phyloP scores from a whole-genome alignment of 176 grass and related monocot species.

The Chloris gayana region DNA sequence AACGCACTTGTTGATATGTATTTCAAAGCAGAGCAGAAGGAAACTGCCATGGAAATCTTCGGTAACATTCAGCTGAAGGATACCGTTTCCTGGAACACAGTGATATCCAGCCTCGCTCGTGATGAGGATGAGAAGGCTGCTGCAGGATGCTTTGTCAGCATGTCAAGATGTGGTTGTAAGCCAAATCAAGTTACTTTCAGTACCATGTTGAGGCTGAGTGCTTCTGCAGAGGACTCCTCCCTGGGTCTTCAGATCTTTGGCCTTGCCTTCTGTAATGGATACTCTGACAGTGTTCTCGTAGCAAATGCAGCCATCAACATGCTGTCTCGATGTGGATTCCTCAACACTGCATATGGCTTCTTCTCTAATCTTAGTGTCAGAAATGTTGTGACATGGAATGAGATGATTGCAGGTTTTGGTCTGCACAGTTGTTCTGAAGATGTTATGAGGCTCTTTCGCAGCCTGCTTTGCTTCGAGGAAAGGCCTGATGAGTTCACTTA shows the following conservation, averaged over 20 bases:
- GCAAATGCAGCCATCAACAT: slow-evolving; percentile 61
- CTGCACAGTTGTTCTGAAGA: slow-evolving; percentile 29
- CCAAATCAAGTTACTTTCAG: slow-evolving; percentile 56
- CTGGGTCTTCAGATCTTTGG: slow-evolving; percentile 57
- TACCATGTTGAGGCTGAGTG: slow-evolving; percentile 49
- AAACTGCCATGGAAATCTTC: slow-evolving; percentile 34
- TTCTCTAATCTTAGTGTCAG: slow-evolving; percentile 33
- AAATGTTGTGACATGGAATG: slow-evolving; percentile 60
- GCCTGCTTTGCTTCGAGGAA: slow-evolving; percentile 28
- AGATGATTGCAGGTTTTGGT: slow-evolving; percentile 58
- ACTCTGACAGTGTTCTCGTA: slow-evolving; percentile 45
- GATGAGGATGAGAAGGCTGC: slow-evolving; percentile 39
- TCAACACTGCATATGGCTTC: slow-evolving; percentile 42
- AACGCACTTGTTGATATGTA: slow-evolving; percentile 57
- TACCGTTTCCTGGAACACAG: slow-evolving; percentile 61
- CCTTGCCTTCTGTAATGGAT: slow-evolving; percentile 47
- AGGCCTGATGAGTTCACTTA: slow-evolving; percentile 55
- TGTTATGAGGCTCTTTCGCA: slow-evolving; percentile 48
- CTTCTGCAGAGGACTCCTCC: slow-evolving; percentile 25
- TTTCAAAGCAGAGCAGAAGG: slow-evolving; percentile 40
- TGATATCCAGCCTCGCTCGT: slow-evolving; percentile 39
- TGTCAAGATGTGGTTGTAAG: slow-evolving; percentile 34
- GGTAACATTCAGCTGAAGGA: slow-evolving; percentile 42
- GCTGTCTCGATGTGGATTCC: slow-evolving; percentile 47
- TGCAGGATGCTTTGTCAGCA: slow-evolving; percentile 36